Conservation (phyloP, 352 stramenopile genomes). For the Phytophthora parvispora region DNA sequence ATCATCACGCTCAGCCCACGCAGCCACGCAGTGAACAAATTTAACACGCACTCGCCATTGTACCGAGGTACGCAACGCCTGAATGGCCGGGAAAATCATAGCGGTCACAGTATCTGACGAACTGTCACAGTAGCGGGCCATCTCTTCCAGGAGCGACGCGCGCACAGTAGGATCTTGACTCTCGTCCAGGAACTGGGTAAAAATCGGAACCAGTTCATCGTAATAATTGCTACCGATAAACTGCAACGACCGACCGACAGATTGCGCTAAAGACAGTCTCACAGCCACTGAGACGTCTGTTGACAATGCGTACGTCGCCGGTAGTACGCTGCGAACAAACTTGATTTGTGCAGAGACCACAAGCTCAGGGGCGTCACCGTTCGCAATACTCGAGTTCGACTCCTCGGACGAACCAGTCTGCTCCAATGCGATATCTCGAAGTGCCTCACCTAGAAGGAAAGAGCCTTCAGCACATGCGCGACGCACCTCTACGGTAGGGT, state of each 20-base stretch:
- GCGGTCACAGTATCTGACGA: constrained; percentile 69
- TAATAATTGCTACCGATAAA: constrained; percentile 77
- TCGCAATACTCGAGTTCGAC: neutral
- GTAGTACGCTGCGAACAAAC: constrained; percentile 84
- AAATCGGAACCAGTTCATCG: constrained; percentile 86
- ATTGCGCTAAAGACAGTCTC: constrained; percentile 77
- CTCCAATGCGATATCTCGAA: constrained; percentile 61
- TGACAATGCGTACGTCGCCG: constrained; percentile 80
- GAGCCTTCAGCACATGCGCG: constrained; percentile 74
- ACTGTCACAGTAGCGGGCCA: constrained; percentile 80
- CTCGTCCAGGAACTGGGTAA: constrained; percentile 85
- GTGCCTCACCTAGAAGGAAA: constrained; percentile 70
- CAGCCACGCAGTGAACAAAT: constrained; percentile 87
- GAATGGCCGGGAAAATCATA: constrained; percentile 80
- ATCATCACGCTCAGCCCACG: constrained; percentile 80
- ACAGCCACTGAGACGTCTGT: constrained; percentile 85
- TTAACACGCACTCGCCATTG: constrained; percentile 90
- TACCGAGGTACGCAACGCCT: constrained; percentile 69
- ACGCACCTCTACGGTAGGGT: constrained; percentile 90
- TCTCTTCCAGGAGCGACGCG: constrained; percentile 86
- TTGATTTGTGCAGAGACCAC: constrained; percentile 78
- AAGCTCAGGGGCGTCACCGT: constrained; percentile 32
- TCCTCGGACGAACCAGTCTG: constrained; percentile 21
- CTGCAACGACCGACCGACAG: constrained; percentile 78
- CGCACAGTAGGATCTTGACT: constrained; percentile 84